Evolutionary conservation across 345 rosid species (phyloP).

Genomic region (Arabidopsis suecica): DNA sequence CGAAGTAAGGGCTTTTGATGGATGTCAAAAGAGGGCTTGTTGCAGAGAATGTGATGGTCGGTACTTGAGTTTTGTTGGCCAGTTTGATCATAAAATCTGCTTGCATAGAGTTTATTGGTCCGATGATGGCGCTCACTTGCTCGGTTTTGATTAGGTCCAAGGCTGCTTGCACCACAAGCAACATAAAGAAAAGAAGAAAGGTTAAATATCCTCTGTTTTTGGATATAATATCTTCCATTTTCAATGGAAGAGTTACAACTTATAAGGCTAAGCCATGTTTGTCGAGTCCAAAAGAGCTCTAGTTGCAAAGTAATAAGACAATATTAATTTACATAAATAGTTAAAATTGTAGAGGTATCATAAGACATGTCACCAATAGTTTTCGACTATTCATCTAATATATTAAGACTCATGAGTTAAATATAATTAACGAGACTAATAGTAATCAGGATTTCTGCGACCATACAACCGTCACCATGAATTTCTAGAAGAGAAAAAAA

Average conservation of each 20-base stretch:
- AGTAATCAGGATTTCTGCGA: neutral
- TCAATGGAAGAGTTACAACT: no score
- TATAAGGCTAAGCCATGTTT: no score
- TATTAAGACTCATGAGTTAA: neutral
- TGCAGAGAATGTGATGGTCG: slow-evolving; percentile 56
- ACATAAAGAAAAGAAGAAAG: neutral
- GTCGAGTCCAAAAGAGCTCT: no score
- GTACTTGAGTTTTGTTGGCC: slow-evolving; percentile 53
- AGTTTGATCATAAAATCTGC: slow-evolving; percentile 46
- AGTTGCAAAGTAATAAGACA: no score
- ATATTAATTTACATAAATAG: neutral
- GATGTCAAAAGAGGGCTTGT: slow-evolving; percentile 47
- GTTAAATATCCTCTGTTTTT: neutral
- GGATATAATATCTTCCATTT: no score
- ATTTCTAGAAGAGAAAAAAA: neutral
- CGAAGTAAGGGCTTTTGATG: slow-evolving; percentile 44
- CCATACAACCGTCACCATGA: neutral
- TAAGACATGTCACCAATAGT: neutral
- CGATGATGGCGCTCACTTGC: slow-evolving; percentile 60
- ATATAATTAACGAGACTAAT: neutral
- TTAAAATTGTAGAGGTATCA: neutral
- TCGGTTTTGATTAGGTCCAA: slow-evolving; percentile 53
- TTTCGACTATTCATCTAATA: neutral
- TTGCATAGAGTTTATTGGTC: slow-evolving; percentile 56
- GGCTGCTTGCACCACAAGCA: slow-evolving; percentile 48